Base-by-base conservation (phyloP, 371 early-diverging fungal genomes). In the Apophysomyces ossiformis region DNA sequence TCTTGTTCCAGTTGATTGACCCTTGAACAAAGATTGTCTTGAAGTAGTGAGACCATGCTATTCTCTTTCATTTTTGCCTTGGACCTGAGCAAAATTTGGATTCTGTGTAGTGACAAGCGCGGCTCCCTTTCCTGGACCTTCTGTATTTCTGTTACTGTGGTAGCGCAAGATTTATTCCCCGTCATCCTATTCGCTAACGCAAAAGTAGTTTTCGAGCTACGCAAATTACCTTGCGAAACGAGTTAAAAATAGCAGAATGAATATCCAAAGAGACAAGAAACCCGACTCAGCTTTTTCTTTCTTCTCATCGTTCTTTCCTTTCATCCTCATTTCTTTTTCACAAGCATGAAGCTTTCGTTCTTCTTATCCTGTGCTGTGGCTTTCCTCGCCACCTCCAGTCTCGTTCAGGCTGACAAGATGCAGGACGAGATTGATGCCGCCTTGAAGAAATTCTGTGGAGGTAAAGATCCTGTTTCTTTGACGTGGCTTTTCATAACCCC, bases 381-480 rank as follows among this genome's bases (percentile, higher is more conserved):
- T 18, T 16, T 73, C 47, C 54, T 75, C 63, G 71, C 77, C n/a
- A 47, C 69, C 37, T 60, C 71, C 21, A 50, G 54, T 54, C 61
- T 76, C 57, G 75, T 77, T 59, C 71, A 66, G 35, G 83, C 79
- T 57, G 78, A 71, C 57, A 45, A 37, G 16, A 69, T 82, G 45
- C 72, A 77, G 64, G 82, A 82, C 57, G 66, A 82, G 63, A 76
- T 82, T 43, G 77, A 77, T 57, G 44, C 56, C 37, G 83, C 83
- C n/a, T 56, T 61, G 18, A 76, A 82, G 69, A 82, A 82, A 61
- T 82, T 78, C 67, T 82, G 83, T 66, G 65, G 75, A 54, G 83
- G 83, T 72, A 76, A 66, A 38, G 35, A 13, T n/a, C 41, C 11
- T 41, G 41, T 5, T 41, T 54, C 56, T 41, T 32, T 21, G n/a